These are phyloP conservation scores for Agaricus sinodeliciosus DNA, from an alignment of 768 basidiomycete species.

Conservation along the genomic window DNA sequence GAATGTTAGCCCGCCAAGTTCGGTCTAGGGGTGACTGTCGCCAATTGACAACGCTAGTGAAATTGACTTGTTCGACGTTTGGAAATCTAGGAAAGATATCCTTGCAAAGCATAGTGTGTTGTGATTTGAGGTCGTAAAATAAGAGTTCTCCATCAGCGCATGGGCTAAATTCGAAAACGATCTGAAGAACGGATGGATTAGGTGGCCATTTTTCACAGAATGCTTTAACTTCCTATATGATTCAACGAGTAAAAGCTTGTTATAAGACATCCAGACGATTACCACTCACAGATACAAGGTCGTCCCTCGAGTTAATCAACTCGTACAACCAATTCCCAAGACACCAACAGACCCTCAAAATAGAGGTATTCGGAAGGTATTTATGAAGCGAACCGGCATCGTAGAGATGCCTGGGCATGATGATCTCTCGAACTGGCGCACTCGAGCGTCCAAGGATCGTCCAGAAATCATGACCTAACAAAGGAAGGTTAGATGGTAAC, in stretches of 20 bases:
- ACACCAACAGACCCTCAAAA: slow-evolving; percentile 7
- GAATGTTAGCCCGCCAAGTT: not conserved
- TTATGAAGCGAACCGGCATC: not conserved
- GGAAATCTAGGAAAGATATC: not conserved
- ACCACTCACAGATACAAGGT: not conserved
- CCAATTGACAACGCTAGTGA: slow-evolving; percentile 2
- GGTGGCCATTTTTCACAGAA: not conserved
- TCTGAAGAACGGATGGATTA: not conserved
- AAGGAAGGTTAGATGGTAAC: not conserved
- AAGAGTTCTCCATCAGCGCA: not conserved
- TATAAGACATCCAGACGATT: not conserved
- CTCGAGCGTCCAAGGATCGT: not conserved
- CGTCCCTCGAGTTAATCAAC: not conserved
- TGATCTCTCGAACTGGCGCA: not conserved
- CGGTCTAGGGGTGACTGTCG: not conserved
- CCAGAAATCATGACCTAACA: not conserved
- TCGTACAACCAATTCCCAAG: slow-evolving; percentile 1
- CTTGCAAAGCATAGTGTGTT: not conserved
- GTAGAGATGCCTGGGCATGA: slow-evolving; percentile 5
- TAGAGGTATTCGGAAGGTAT: not conserved
- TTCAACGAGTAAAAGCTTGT: not conserved
- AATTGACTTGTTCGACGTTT: slow-evolving; percentile 6
- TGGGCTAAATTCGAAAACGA: not conserved
- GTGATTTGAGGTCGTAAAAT: not conserved
- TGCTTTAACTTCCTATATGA: not conserved